Evolutionary conservation across 2,329 filamentous ascomycete genomes (phyloP).

Genomic region (Nothomitra cinnamomea): DNA sequence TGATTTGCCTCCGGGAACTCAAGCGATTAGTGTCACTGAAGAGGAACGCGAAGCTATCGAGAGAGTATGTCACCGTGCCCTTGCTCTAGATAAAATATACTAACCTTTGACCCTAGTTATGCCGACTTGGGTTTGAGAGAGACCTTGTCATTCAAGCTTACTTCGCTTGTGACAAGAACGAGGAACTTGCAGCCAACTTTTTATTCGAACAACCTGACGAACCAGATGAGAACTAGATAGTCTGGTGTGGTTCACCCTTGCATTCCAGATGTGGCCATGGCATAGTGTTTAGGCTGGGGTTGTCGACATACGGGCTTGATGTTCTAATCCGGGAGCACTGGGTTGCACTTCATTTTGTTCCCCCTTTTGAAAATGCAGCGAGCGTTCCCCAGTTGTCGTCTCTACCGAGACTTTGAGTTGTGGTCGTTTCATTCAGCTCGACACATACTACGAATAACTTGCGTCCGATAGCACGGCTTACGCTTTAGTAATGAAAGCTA

Average conservation of each 20-base stretch:
- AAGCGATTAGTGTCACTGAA: conserved; percentile 80
- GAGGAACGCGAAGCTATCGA: conserved; percentile 97
- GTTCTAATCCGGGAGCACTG: neutral
- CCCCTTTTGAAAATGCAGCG: neutral
- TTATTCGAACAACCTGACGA: conserved; percentile 95
- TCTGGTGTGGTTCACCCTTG: neutral
- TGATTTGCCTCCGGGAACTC: conserved; percentile 75
- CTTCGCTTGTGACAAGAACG: conserved; percentile 98
- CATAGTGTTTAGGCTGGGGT: neutral
- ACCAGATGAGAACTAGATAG: conserved; percentile 38
- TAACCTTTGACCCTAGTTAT: conserved; percentile 41
- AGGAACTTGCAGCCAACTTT: conserved; percentile 95
- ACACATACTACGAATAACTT: neutral
- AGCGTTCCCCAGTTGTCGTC: neutral
- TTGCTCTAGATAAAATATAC: neutral
- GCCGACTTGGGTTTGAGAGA: conserved; percentile 79
- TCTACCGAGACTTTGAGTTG: neutral
- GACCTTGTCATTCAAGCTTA: conserved; percentile 95
- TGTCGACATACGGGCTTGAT: neutral
- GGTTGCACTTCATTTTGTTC: neutral
- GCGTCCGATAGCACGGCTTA: neutral
- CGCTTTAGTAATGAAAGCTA: neutral
- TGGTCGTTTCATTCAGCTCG: neutral
- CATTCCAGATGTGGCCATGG: conserved; percentile 1
- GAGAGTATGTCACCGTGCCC: conserved; percentile 41